Evolutionary conservation across 2,329 filamentous ascomycete species (phyloP), one percentile per base, ranked within the genome.

Genomic region (Penicillium sp.): DNA sequence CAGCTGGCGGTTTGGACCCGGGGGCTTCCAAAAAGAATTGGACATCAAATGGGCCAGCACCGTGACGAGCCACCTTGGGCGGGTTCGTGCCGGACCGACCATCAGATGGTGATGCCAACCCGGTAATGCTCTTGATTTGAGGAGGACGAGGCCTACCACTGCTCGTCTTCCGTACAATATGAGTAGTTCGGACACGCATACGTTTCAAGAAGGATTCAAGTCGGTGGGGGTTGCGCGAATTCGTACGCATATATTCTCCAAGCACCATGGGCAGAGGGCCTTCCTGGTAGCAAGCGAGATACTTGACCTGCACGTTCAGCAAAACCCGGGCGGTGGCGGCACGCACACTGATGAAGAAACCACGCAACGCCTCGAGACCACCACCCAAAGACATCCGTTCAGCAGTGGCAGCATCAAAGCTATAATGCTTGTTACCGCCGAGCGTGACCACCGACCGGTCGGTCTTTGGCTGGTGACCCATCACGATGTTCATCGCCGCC

Each of bases 271-370:
- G 37, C 37, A 40, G 18, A 40, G 37, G 37, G 18, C 37, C 37
- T 40, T 40, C 37, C 18, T 22, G 37, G 37, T 40, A 40, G 37
- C 37, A 40, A 6, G 37, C 37, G n/a, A 40, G 37, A 40, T 40
- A 40, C 18, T 40, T 40, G 37, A 40, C 37, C 9, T 40, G 37
- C n/a, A 40, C 37, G 54, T 89, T 88, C 12, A 88, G 68, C 1
- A 88, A 66, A 4, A 88, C 72, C 3, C 84, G 77, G 37, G 78
- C 79, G 14, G 83, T 82, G 2, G 83, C 80, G 2, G 82, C 79
- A 5, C 86, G 82, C 27, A 85, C 81, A 63, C 83, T 87, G 11
- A 83, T 75, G 64, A 82, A 87, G 69, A 83, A 88, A 0, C 86
- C 86, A 41, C 85, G 78, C 4, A 85, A 68, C 0, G 84, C 84